Conservation (phyloP, 495 filamentous ascomycete species). For the Hapsidospora chrysogenum region DNA sequence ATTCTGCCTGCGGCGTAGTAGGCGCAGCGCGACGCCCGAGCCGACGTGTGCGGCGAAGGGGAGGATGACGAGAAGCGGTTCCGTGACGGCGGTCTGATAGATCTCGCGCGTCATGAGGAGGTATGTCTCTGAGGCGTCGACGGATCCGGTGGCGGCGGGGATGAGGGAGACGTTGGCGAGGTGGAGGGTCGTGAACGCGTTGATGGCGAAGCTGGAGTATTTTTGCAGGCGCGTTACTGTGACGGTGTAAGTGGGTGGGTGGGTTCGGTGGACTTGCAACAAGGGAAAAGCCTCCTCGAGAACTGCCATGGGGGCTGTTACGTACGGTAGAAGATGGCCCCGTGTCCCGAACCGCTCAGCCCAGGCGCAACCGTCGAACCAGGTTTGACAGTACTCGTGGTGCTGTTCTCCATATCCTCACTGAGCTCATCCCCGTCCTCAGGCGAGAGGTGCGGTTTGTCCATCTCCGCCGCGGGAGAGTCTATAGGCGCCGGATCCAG, state of each 20-base stretch:
- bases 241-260: background rate
- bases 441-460: constrained; percentile 37
- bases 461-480: constrained; percentile 31
- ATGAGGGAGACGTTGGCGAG: constrained; percentile 65
- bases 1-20: constrained; percentile 50
- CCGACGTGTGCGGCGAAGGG: constrained; percentile 40
- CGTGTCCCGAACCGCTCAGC: constrained; percentile 34
- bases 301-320: constrained; percentile 6
- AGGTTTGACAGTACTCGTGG: constrained; percentile 10
- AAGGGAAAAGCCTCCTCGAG: background rate
- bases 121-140: constrained; percentile 39
- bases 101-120: constrained; percentile 51
- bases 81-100: constrained; percentile 65
- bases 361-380: constrained; percentile 24
- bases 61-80: constrained; percentile 43
- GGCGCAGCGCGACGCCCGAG: constrained; percentile 58
- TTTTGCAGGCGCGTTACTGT: constrained; percentile 64
- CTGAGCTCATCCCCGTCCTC: constrained; percentile 16
- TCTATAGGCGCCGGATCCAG: constrained; percentile 75
- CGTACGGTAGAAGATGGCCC: constrained; percentile 46
- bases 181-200: constrained; percentile 60
- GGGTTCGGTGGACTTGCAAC: background rate
- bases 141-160: constrained; percentile 40
- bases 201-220: constrained; percentile 80
- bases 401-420: constrained; percentile 8